Conservation (phyloP, 371 early-diverging fungal genomes). For the Blakeslea trispora region DNA sequence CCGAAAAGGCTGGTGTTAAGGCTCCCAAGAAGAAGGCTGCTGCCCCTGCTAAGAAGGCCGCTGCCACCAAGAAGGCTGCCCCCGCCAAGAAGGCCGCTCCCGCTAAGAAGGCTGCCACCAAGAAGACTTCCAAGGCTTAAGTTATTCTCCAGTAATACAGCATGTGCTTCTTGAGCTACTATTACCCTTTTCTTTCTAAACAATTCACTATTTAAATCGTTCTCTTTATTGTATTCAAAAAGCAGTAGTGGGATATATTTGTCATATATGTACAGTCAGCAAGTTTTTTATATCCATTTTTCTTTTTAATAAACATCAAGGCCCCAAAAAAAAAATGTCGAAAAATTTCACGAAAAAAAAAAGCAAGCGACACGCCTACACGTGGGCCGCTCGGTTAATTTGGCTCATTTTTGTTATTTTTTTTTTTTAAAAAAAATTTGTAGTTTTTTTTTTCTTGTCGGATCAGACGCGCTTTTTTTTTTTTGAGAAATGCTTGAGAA, state of each 20-base stretch:
- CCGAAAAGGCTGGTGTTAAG: conserved; percentile 33
- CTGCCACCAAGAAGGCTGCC: conserved; percentile 25
- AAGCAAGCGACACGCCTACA: neutral
- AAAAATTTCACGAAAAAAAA: neutral
- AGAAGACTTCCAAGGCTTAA: conserved; percentile 46
- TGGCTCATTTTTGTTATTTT: neutral
- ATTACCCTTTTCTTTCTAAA: neutral
- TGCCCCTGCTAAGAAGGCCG: conserved; percentile 27
- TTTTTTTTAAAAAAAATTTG: conserved; percentile 1
- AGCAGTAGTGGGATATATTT: neutral
- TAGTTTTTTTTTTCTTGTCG: neutral
- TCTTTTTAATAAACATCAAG: neutral
- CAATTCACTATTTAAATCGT: neutral
- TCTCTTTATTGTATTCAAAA: neutral
- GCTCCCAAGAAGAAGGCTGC: conserved; percentile 28
- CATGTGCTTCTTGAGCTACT: neutral
- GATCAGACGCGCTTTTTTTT: neutral
- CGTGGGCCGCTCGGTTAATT: no score
- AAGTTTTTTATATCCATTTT: conserved; percentile 6
- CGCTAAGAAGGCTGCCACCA: conserved; percentile 17
- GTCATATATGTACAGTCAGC: conserved; percentile 9
- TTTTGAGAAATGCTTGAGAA: neutral
- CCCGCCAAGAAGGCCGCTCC: conserved; percentile 50
- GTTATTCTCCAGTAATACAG: neutral
- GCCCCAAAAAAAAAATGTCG: no score